Percentiles rank a stretch among this genome's conserved stretches.
phyloP scores from a whole-genome alignment of 495 filamentous ascomycete genomes.

The Emericellopsis terricola region DNA sequence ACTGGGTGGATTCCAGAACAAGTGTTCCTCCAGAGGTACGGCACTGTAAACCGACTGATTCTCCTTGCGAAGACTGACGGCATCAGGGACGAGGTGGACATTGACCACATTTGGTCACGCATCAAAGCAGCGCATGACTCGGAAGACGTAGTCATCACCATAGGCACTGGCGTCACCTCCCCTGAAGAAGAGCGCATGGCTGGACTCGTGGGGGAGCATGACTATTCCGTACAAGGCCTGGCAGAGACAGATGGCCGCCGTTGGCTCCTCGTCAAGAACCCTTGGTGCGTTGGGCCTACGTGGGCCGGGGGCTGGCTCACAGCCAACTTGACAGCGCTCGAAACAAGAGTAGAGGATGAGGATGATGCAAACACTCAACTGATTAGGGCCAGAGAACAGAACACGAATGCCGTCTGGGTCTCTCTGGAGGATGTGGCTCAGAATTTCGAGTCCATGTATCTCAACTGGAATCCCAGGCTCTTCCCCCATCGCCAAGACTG shows the following conservation, averaged over 20 bases:
- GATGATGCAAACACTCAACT: slow-evolving; percentile 1
- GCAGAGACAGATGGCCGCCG: slow-evolving; percentile 41
- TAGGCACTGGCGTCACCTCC: slow-evolving; percentile 72
- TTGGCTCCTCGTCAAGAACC: slow-evolving; percentile 78
- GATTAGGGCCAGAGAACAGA: background rate
- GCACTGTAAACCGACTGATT: background rate
- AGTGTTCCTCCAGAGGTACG: slow-evolving; percentile 60
- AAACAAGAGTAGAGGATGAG: slow-evolving; percentile 6
- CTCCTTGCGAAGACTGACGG: background rate
- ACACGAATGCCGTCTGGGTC: slow-evolving; percentile 62
- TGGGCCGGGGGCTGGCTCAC: slow-evolving; percentile 31
- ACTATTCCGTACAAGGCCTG: slow-evolving; percentile 81
- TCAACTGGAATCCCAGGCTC: slow-evolving; percentile 89
- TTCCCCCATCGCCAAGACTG: slow-evolving; percentile 70
- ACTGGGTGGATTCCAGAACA: slow-evolving; percentile 97
- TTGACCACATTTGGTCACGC: slow-evolving; percentile 58
- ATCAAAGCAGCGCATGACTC: slow-evolving; percentile 53
- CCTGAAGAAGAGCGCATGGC: slow-evolving; percentile 53
- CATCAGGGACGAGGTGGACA: slow-evolving; percentile 49
- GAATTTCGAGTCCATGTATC: slow-evolving; percentile 83
- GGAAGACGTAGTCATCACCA: slow-evolving; percentile 72
- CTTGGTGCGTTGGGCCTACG: slow-evolving; percentile 68
- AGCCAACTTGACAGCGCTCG: slow-evolving; percentile 9
- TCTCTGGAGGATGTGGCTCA: slow-evolving; percentile 65
- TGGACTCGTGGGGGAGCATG: slow-evolving; percentile 78